A percentile compares a stretch with the other conserved stretches of the same genome.
Conservation (phyloP, 371 early-diverging fungal species). For the Fennellomyces sp. region DNA sequence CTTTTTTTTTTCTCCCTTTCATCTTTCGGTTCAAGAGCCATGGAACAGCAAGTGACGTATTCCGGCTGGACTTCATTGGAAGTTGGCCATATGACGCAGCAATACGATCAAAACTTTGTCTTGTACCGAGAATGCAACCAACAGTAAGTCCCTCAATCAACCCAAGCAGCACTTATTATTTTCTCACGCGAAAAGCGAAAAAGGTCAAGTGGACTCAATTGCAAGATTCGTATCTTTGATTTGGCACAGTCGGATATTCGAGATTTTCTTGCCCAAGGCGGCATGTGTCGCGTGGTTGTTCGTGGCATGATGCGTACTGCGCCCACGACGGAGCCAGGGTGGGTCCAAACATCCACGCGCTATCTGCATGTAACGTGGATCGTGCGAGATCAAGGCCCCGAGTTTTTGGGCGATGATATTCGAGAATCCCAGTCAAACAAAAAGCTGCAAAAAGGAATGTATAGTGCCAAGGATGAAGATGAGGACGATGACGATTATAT, state of each 20-base stretch:
- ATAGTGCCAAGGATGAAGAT: slow-evolving; percentile 3
- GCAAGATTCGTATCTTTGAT: slow-evolving; percentile 2
- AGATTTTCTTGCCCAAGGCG: slow-evolving; percentile 1
- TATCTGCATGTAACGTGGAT: slow-evolving; percentile 8
- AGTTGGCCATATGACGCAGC: neutral
- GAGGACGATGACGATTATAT: neutral
- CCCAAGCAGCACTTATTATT: too few relatives aligned
- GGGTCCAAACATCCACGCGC: neutral
- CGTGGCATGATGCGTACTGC: slow-evolving; percentile 4
- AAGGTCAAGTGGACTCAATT: slow-evolving; percentile 6
- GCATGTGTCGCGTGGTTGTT: slow-evolving; percentile 4
- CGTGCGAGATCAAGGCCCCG: neutral
- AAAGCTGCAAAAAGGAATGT: neutral
- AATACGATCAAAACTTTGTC: slow-evolving; percentile 10
- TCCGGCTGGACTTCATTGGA: slow-evolving; percentile 8
- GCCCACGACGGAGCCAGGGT: neutral
- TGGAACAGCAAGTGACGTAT: neutral
- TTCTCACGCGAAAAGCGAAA: neutral
- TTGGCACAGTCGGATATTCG: neutral
- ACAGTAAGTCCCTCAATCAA: slow-evolving; percentile 3
- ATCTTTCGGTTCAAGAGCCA: neutral
- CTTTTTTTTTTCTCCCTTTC: neutral
- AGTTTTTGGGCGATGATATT: neutral
- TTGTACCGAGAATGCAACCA: neutral
- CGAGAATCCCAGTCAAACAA: neutral